Conservation (phyloP, 2,329 filamentous ascomycete genomes). For the Ilyonectria robusta region DNA sequence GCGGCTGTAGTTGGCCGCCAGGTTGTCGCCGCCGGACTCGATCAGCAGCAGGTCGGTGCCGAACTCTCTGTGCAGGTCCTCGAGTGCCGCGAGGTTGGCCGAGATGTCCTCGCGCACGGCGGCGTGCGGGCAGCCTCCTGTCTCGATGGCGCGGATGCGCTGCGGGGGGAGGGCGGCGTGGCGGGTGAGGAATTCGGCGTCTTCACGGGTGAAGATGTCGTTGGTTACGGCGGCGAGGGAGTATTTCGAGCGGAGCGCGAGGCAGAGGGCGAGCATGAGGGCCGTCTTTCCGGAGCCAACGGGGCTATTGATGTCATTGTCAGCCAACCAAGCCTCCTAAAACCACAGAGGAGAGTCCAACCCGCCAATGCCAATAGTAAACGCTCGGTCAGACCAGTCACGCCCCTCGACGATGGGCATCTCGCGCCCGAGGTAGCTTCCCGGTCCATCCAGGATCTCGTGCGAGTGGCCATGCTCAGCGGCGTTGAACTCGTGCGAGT, state of each 20-base stretch:
- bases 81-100: slow-evolving; percentile 91
- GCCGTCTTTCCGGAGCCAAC: slow-evolving; percentile 98
- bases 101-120: slow-evolving; percentile 98
- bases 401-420: slow-evolving; percentile 94
- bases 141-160: slow-evolving; percentile 96
- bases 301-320: slow-evolving; percentile 68
- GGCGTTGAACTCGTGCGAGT: slow-evolving; percentile 70
- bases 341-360: slow-evolving; percentile 58
- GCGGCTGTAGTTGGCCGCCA: slow-evolving; percentile 95
- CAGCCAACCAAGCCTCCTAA: not conserved
- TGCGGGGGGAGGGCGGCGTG: slow-evolving; percentile 85
- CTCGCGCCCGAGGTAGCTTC: slow-evolving; percentile 89
- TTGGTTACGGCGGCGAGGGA: slow-evolving; percentile 97
- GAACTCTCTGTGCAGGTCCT: slow-evolving; percentile 88
- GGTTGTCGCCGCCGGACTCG: slow-evolving; percentile 95
- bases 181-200: slow-evolving; percentile 95
- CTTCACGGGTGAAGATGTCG: slow-evolving; percentile 98
- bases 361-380: slow-evolving; percentile 98
- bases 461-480: slow-evolving; percentile 94
- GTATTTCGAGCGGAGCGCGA: slow-evolving; percentile 83
- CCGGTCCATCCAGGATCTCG: slow-evolving; percentile 94
- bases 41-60: slow-evolving; percentile 88
- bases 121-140: slow-evolving; percentile 95
- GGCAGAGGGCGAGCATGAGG: slow-evolving; percentile 94
- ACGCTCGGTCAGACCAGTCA: slow-evolving; percentile 89